Base-by-base conservation (phyloP, 2,329 filamentous ascomycete genomes). In the Amphichorda felina region DNA sequence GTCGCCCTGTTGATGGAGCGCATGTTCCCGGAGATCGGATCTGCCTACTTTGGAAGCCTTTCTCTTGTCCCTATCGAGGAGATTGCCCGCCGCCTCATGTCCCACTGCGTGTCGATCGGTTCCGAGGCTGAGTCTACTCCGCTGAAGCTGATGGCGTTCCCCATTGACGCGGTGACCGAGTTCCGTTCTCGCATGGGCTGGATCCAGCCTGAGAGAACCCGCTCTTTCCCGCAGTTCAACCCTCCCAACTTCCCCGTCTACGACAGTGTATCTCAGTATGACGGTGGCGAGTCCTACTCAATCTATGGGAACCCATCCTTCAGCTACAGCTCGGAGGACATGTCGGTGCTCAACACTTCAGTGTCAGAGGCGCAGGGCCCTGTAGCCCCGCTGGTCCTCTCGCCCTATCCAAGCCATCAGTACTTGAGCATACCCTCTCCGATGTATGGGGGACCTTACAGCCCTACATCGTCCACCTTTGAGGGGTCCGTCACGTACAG, bases 1-100 rank as follows among this genome's bases (percentile, higher is more conserved):
- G 77, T 87, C 14, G 87, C 86, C 4, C 68, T 96, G 40, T 75
- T 86, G 27, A 74, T 96, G 60, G 88, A 95, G 59, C 84, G 86
- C 13, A 71, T 95, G 41, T 95, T 94, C 55, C 87, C 88, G 3
- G 86, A 93, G 54, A 81, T 95, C 45, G 88, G 87, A 32, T 81
- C 86, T 15, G 81, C 86, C 33, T 94, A 95, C 57, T 87, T 89
- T 47, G 83, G 82, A 33, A 82, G 79, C 45, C 68, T 94, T 45
- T 80, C 84, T 13, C 72, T 94, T 31, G 68, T 71, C 2, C 86
- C 88, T 0, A 77, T 96, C 22, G 86, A 94, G 55, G 81, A 91
- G 52, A 94, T 95, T 48, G 78, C 86, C 31, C 73, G 75, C 33
- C 75, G 83, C 25, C 72, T 94, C 19, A 68, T 79, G 43, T 72